phyloP scores from a whole-genome alignment of 2,329 filamentous ascomycete genomes.

The Cadophora sp. region DNA sequence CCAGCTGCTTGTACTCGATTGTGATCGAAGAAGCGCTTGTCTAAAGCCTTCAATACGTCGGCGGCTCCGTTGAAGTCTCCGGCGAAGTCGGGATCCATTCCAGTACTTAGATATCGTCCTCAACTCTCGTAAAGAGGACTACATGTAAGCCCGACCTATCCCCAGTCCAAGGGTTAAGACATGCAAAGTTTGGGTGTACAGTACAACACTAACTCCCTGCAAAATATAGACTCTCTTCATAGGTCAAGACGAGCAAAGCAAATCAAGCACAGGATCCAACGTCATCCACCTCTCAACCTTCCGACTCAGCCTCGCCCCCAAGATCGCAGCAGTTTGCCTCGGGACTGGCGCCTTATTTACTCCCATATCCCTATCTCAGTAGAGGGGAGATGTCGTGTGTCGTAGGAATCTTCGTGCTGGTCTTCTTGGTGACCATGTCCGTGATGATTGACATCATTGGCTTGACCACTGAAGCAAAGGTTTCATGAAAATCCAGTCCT shows the following conservation, averaged over 20 bases:
- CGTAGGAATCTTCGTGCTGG: conserved; percentile 17
- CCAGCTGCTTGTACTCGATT: too few species aligned
- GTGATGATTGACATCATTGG: conserved; percentile 19
- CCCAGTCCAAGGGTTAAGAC: too few species aligned
- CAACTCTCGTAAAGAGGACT: too few species aligned
- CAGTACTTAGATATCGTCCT: too few species aligned
- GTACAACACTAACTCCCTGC: neutral
- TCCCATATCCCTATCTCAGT: conserved; percentile 27
- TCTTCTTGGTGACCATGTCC: conserved; percentile 19
- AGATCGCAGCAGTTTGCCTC: conserved; percentile 7
- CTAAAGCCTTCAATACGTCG: too few species aligned
- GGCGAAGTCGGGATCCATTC: too few species aligned
- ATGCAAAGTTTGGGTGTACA: too few species aligned
- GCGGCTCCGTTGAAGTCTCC: too few species aligned
- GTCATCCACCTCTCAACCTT: conserved; percentile 4
- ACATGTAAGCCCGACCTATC: conserved; percentile 7
- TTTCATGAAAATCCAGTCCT: too few species aligned
- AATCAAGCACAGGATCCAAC: neutral
- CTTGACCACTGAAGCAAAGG: too few species aligned
- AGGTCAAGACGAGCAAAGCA: neutral
- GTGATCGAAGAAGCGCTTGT: too few species aligned
- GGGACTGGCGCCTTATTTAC: conserved; percentile 18
- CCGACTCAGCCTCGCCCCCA: neutral
- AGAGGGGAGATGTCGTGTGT: conserved; percentile 20
- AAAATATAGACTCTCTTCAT: neutral